These are phyloP conservation scores for Sicyos edulis DNA, from an alignment of 306 rosid genomes.

Conservation along the genomic window DNA sequence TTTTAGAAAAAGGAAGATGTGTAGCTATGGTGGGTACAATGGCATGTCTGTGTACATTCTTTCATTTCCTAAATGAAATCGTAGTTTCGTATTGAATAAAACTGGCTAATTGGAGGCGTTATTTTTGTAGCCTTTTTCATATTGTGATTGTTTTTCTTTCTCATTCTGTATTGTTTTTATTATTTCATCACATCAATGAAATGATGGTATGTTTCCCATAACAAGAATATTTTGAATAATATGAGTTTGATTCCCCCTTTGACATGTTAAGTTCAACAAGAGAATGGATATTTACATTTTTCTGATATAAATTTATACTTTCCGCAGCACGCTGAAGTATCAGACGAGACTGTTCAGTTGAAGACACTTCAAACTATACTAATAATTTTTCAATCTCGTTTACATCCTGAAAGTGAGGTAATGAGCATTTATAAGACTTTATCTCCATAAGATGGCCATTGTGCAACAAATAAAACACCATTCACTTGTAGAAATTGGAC, in stretches of 20 bases:
- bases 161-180: no score
- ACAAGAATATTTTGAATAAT: neutral
- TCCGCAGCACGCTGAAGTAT: constrained; percentile 91
- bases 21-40: neutral
- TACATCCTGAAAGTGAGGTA: constrained; percentile 90
- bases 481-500: neutral
- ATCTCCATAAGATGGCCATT: neutral
- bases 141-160: neutral
- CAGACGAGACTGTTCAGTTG: constrained; percentile 81
- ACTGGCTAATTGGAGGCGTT: neutral
- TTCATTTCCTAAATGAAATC: neutral
- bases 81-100: neutral
- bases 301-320: constrained; percentile 20
- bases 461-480: neutral
- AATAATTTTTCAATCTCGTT: constrained; percentile 83
- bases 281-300: neutral
- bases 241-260: neutral
- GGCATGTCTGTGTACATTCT: neutral
- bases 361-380: constrained; percentile 94
- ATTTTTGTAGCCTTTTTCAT: neutral
- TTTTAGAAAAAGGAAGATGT: neutral
- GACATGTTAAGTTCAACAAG: neutral
- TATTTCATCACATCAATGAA: neutral
- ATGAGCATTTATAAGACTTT: constrained; percentile 19
- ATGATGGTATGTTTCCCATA: neutral